Percentiles rank a stretch among this genome's conserved stretches.
phyloP scores from a whole-genome alignment of 2,329 filamentous ascomycete species.

The Paramyrothecium sp. region DNA sequence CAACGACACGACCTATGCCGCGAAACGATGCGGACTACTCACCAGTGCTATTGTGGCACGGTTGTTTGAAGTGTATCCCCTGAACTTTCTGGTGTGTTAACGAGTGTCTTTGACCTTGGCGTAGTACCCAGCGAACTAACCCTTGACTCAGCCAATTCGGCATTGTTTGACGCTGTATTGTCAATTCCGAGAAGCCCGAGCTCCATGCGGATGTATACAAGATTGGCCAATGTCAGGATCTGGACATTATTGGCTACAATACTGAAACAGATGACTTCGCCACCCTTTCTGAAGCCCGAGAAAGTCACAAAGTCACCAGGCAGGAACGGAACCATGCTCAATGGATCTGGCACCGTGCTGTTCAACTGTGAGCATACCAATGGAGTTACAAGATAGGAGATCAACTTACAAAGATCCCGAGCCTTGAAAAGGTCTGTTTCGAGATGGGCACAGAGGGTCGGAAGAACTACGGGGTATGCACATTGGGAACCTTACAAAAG shows the following conservation, averaged over 20 bases:
- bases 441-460: constrained; percentile 31
- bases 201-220: constrained; percentile 34
- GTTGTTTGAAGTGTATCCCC: constrained; percentile 32
- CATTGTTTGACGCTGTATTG: constrained; percentile 27
- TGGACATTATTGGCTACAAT: constrained; percentile 34
- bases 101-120: neutral
- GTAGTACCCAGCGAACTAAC: constrained; percentile 11
- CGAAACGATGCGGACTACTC: too few relatives aligned
- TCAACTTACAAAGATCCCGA: constrained; percentile 25
- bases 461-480: constrained; percentile 42
- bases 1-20: neutral
- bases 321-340: constrained; percentile 34
- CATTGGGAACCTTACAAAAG: constrained; percentile 39
- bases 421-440: constrained; percentile 29
- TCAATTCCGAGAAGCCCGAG: constrained; percentile 31
- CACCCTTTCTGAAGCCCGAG: constrained; percentile 25
- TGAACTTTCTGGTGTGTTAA: constrained; percentile 16
- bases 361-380: neutral
- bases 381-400: neutral
- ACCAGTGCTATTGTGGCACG: constrained; percentile 25
- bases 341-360: constrained; percentile 30
- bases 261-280: constrained; percentile 31
- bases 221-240: constrained; percentile 27
- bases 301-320: constrained; percentile 34
- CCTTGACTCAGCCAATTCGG: constrained; percentile 32